Conservation (phyloP, 805 yeast species). For the Yamadazyma nakazawae region DNA sequence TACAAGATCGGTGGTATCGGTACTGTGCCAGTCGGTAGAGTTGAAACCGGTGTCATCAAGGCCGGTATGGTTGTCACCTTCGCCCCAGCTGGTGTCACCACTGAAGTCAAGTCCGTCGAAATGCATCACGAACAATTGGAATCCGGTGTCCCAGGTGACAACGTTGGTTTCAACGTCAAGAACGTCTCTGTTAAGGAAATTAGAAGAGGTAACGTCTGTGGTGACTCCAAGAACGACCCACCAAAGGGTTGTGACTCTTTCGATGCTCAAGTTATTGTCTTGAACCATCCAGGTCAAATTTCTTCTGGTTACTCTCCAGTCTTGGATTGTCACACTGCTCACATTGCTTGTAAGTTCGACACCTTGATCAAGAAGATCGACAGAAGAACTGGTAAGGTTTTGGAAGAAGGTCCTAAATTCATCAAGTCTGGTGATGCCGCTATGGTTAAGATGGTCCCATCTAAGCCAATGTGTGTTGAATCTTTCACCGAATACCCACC, state of each 20-base stretch:
- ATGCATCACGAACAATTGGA: conserved; percentile 81
- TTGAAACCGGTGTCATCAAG: conserved; percentile 89
- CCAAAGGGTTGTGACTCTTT: conserved; percentile 76
- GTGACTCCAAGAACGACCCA: conserved; percentile 88
- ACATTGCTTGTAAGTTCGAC: conserved; percentile 86
- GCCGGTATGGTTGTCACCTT: conserved; percentile 87
- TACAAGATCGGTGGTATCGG: conserved; percentile 93
- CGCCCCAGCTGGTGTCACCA: conserved; percentile 89
- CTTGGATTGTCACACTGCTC: conserved; percentile 89
- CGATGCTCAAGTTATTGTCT: conserved; percentile 82
- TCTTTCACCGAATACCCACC: conserved; percentile 45
- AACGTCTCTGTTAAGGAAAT: conserved; percentile 85
- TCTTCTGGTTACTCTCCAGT: conserved; percentile 83
- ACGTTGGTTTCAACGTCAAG: conserved; percentile 88
- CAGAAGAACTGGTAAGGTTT: conserved; percentile 56
- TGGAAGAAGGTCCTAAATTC: conserved; percentile 33
- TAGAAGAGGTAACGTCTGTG: conserved; percentile 90
- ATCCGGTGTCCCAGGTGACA: conserved; percentile 89
- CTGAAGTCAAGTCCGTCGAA: conserved; percentile 87
- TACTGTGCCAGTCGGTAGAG: conserved; percentile 92
- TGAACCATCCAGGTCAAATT: conserved; percentile 79
- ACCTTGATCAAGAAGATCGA: conserved; percentile 78
- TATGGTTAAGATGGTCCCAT: conserved; percentile 41
- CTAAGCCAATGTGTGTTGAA: conserved; percentile 45
- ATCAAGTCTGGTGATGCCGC: conserved; percentile 29